Conservation (phyloP, 805 yeast genomes). For the Ogataea pilisensis region DNA sequence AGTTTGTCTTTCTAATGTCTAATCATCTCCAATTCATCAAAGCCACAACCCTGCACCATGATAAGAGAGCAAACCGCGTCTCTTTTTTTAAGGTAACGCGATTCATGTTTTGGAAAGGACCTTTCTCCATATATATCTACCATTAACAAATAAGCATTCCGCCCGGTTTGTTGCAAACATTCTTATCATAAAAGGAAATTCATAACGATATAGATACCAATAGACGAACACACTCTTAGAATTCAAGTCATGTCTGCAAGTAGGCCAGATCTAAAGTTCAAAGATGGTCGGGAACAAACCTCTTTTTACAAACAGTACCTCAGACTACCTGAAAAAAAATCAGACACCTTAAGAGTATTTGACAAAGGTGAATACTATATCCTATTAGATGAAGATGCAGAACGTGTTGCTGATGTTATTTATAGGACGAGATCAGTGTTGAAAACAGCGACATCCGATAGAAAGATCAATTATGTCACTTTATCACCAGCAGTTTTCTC, state of each 20-base stretch:
- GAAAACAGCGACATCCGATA: constrained; percentile 42
- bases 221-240: background rate
- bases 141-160: no score
- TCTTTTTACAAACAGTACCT: constrained; percentile 45
- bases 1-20: no score
- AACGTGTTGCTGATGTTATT: constrained; percentile 73
- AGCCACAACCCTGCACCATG: no score
- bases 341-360: constrained; percentile 60
- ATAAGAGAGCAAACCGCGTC: no score
- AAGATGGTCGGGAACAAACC: constrained; percentile 46
- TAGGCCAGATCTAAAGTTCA: constrained; percentile 56
- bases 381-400: constrained; percentile 71
- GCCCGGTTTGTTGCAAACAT: no score
- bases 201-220: background rate
- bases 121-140: no score
- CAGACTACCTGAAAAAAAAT: constrained; percentile 45
- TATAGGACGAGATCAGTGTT: constrained; percentile 82
- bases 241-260: constrained; percentile 23
- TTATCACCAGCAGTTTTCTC: constrained; percentile 71
- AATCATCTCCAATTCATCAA: no score
- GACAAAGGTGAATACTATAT: constrained; percentile 82
- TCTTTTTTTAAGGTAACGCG: no score
- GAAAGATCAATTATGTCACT: constrained; percentile 57
- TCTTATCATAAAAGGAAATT: no score
- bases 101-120: no score